These are phyloP conservation scores for Paramecium tetraurelia DNA, from an alignment of 73 alveolate genomes.

Conservation along the genomic window DNA sequence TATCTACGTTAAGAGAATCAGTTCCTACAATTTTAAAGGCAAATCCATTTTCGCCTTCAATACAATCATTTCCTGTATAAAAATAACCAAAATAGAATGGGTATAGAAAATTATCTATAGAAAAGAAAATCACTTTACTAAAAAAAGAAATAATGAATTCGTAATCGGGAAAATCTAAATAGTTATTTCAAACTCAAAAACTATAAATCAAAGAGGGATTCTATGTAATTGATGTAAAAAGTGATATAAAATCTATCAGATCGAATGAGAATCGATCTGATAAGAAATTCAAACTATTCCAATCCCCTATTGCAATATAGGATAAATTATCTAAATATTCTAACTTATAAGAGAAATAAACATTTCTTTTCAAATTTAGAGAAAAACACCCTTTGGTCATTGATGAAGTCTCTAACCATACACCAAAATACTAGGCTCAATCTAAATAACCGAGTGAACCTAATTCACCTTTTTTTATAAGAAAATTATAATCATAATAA, in stretches of 20 bases:
- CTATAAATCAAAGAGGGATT: not conserved
- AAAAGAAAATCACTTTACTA: not conserved
- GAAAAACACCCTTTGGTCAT: not conserved
- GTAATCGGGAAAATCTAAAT: not conserved
- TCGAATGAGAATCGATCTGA: not conserved
- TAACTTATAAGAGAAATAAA: not conserved
- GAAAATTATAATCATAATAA: not conserved
- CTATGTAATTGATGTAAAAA: not conserved
- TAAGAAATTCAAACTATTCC: not conserved
- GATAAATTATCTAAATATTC: not conserved
- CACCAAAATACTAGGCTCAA: not conserved
- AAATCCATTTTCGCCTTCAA: not conserved
- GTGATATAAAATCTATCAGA: not conserved
- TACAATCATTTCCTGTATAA: not conserved
- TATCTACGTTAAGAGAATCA: not conserved
- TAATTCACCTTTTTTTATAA: not conserved
- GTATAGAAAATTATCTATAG: not conserved
- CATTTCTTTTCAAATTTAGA: not conserved
- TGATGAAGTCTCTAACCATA: not conserved
- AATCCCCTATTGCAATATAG: not conserved
- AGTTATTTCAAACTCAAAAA: not conserved
- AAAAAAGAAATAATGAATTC: not conserved
- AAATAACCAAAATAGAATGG: not conserved
- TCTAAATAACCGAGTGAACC: not conserved
- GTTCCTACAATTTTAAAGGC: not conserved